These are phyloP conservation scores for Candida mesenterica DNA, from an alignment of 1,139 yeast genomes.

Conservation along the genomic window DNA sequence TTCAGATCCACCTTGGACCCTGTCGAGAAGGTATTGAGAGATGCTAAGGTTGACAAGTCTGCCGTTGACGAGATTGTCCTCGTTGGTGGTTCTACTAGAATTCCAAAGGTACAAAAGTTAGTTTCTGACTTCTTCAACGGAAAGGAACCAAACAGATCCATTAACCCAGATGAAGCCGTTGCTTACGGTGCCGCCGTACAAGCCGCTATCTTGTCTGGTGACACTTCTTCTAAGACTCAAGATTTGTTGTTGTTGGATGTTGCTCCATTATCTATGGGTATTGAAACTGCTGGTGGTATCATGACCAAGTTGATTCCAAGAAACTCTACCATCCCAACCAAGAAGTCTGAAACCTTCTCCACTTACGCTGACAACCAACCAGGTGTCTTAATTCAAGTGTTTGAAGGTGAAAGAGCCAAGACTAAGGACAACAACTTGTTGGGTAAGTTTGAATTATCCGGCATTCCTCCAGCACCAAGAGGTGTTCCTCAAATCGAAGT, in stretches of 20 bases:
- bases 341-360: slow-evolving; percentile 94
- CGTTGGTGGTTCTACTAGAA: slow-evolving; percentile 44
- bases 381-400: slow-evolving; percentile 93
- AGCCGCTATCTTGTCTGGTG: slow-evolving; percentile 92
- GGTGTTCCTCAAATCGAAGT: slow-evolving; percentile 98
- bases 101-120: slow-evolving; percentile 41
- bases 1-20: slow-evolving; percentile 43
- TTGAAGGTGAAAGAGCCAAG: slow-evolving; percentile 96
- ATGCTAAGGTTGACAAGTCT: slow-evolving; percentile 39
- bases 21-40: slow-evolving; percentile 40
- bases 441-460: slow-evolving; percentile 93
- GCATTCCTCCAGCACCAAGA: slow-evolving; percentile 98
- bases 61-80: slow-evolving; percentile 38
- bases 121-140: slow-evolving; percentile 42
- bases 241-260: slow-evolving; percentile 84
- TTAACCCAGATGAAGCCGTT: slow-evolving; percentile 42
- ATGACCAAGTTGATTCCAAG: slow-evolving; percentile 97
- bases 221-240: slow-evolving; percentile 77
- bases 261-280: slow-evolving; percentile 93
- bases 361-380: slow-evolving; percentile 98
- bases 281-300: slow-evolving; percentile 97
- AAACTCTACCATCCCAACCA: slow-evolving; percentile 95
- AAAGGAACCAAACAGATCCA: slow-evolving; percentile 44
- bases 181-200: slow-evolving; percentile 58
- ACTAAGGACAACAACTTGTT: slow-evolving; percentile 92